Evolutionary conservation across 2,329 filamentous ascomycete species (phyloP).

Genomic region (Phyllosticta paracitricarpa): DNA sequence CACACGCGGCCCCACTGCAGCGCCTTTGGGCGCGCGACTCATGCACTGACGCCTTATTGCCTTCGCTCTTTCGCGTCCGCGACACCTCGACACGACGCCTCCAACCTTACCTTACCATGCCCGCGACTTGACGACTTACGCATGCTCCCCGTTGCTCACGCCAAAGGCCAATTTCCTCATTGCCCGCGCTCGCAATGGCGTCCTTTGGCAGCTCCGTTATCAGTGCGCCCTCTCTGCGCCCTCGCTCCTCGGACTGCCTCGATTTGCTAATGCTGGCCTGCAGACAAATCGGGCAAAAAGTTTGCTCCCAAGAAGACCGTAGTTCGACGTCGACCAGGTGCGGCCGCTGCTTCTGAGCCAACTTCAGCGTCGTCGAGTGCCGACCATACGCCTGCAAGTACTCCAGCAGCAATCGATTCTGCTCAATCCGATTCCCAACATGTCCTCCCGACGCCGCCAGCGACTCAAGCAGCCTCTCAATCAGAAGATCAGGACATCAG

Average conservation of each 20-base stretch:
- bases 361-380: slow-evolving; percentile 14
- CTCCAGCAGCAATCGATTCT: slow-evolving; percentile 12
- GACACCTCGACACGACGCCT: background rate
- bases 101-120: slow-evolving; percentile 2
- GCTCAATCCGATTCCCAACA: slow-evolving; percentile 10
- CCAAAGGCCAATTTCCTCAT: background rate
- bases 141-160: background rate
- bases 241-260: slow-evolving; percentile 12
- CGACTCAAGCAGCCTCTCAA: slow-evolving; percentile 3
- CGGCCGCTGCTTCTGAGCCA: slow-evolving; percentile 16
- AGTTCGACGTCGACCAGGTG: slow-evolving; percentile 31
- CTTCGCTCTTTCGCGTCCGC: background rate
- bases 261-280: slow-evolving; percentile 1
- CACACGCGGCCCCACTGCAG: background rate
- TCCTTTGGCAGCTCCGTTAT: slow-evolving; percentile 42
- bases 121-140: background rate
- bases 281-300: slow-evolving; percentile 36
- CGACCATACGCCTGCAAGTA: slow-evolving; percentile 11
- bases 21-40: slow-evolving; percentile 2
- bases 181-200: slow-evolving; percentile 25
- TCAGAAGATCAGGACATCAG: background rate
- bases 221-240: slow-evolving; percentile 25
- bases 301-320: slow-evolving; percentile 37
- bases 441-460: slow-evolving; percentile 7
- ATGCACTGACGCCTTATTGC: background rate